Evolutionary conservation across 2,329 filamentous ascomycete genomes (phyloP), one percentile per base, ranked within the genome.

Genomic region (Cladosporium sphaerospermum): DNA sequence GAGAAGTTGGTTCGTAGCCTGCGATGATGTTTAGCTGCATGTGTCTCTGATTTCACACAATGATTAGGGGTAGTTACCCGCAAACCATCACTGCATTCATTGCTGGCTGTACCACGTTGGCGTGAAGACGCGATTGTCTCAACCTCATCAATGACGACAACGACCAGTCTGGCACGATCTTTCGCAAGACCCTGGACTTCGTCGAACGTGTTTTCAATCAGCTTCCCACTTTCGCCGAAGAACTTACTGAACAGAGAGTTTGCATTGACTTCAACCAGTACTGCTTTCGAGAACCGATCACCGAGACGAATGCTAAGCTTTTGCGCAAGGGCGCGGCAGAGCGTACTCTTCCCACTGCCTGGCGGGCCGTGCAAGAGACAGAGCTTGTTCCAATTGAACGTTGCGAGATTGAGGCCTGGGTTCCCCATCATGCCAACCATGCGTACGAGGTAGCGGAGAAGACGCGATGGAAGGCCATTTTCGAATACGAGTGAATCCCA

Each of bases 141-240:
- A 13, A 78, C 69, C 54, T 78, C 76, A 53, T 79, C 76, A 36
- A 79, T 72, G 14, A 78, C 62, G 0, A 78, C 70, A 45, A 71
- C 73, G 13, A 75, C 60, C 3, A 78, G 65, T 1, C 66, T 70
- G 33, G 63, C 64, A 1, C 69, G 64, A 33, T 77, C 73, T 31
- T 71, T 63, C 4, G 70, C 69, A 49, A 68, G 59, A 2, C 33
- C 31, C 28, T 58, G 46, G 10, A 78, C 68, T 8, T 62, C 64
- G 3, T 70, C 69, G 55, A 78, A 77, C 2, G 75, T 67, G 6
- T 66, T 59, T 10, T 66, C 66, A 1, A 78, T 68, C 8, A 73
- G 67, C 47, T 72, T 71, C 3, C 72, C 70, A 54, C 71, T 75
- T 53, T 75, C 73, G n/a, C 74, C 73, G 50, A 74, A 78, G 55